Conservation (phyloP, 2,329 filamentous ascomycete species). For the Penicillium sp. region DNA sequence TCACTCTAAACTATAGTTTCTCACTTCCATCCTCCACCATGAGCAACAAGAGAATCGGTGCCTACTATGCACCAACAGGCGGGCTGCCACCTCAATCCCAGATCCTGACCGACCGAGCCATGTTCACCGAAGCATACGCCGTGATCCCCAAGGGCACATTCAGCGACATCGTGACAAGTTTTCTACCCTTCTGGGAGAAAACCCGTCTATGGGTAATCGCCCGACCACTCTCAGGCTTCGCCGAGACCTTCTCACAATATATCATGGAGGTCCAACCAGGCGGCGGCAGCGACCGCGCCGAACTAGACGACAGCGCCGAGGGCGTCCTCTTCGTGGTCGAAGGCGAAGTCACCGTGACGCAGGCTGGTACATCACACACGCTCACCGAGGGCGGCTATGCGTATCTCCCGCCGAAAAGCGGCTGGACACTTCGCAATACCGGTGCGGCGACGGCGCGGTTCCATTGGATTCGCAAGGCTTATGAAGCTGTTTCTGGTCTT, state of each 20-base stretch:
- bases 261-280: conserved; percentile 25
- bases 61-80: conserved; percentile 23
- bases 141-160: conserved; percentile 23
- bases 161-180: conserved; percentile 24
- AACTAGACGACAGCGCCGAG: conserved; percentile 17
- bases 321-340: conserved; percentile 23
- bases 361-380: conserved; percentile 13
- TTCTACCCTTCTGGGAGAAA: conserved; percentile 25
- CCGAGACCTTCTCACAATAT: conserved; percentile 26
- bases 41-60: conserved; percentile 32
- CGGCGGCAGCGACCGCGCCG: conserved; percentile 21
- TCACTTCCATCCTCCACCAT: conserved; percentile 6
- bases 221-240: conserved; percentile 22
- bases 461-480: conserved; percentile 25
- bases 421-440: conserved; percentile 21
- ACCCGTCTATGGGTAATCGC: conserved; percentile 24
- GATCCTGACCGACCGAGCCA: conserved; percentile 24
- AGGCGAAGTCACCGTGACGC: conserved; percentile 19
- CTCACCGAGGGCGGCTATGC: conserved; percentile 23
- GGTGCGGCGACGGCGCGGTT: conserved; percentile 19
- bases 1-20: neutral
- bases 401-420: conserved; percentile 21
- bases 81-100: conserved; percentile 21
- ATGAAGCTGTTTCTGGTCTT: conserved; percentile 19
- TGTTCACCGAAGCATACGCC: conserved; percentile 24